Base-by-base conservation (phyloP, 352 stramenopile genomes). In the Pythium folliculosum region DNA sequence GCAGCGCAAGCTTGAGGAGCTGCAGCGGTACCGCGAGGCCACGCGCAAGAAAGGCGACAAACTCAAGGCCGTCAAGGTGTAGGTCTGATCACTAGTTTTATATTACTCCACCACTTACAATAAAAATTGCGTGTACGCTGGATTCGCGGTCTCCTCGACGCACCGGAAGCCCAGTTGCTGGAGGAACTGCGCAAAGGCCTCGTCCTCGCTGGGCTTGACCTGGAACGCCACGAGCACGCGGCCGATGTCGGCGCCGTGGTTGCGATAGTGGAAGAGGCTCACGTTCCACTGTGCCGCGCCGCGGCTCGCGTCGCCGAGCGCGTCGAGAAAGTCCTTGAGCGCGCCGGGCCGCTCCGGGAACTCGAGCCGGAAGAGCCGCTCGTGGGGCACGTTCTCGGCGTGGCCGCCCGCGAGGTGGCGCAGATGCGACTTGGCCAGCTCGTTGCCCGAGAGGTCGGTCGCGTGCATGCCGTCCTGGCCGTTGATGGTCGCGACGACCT, bases 251-350 rank as follows among this genome's bases (percentile, higher is more conserved):
- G 97, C 96, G 58, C 97, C 97, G 71, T 99, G 96, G 77, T 99
- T 99, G 63, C 97, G 85, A 71, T 99, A 99, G 77, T 99, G 97
- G 77, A 99, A 99, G 12, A 99, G 84, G 67, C 92, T 98, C 51
- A 99, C 89, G 75, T 99, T 99, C 94, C 94, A 99, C 37, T 82
- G 82, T n/a, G 76, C 79, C 1, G 69, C 51, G 16, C 54, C 54
- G 13, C 53, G 60, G 13, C 77, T 77, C 16, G 56, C 74, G 16
- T 84, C 86, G 72, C 86, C 76, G 12, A 98, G 78, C n/a, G 84
- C 78, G 43, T 85, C 82, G 21, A 99, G 80, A 70, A 99, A 99
- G 44, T 97, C 87, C 56, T 93, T 93, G 30, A 98, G 69, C 0
- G 93, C 93, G 23, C 92, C 90, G 2, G 93, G 89, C 8, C 90